phyloP scores from a whole-genome alignment of 441 rosid species.

The Viola pubescens region DNA sequence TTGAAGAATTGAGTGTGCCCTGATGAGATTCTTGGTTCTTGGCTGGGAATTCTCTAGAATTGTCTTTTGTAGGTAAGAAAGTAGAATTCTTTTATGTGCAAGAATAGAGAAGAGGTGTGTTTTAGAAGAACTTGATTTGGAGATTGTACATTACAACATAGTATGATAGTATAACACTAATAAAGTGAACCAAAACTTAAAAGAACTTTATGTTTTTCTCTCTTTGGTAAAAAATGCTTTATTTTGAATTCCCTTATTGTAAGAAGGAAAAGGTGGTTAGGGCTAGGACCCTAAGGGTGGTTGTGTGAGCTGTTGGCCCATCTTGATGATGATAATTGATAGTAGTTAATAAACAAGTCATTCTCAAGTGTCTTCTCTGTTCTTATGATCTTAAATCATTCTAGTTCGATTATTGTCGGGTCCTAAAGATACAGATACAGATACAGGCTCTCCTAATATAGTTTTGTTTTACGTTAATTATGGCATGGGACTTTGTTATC shows the following conservation, averaged over 20 bases:
- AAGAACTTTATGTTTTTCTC: constrained; percentile 14
- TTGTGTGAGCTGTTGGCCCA: not conserved
- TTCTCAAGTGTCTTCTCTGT: not conserved
- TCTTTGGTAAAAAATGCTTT: constrained; percentile 14
- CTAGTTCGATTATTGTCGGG: not conserved
- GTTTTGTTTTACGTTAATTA: too few species aligned
- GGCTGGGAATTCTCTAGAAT: constrained; percentile 2
- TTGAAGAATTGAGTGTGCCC: constrained; percentile 20
- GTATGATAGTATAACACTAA: not conserved
- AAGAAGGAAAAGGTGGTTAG: constrained; percentile 3
- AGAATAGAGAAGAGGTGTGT: constrained; percentile 3
- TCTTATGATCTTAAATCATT: not conserved
- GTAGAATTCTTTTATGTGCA: not conserved
- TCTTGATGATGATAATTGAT: constrained; percentile 1
- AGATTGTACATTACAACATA: not conserved
- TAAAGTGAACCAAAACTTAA: constrained; percentile 18
- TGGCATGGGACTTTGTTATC: not conserved
- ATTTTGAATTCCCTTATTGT: not conserved
- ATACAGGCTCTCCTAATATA: not conserved
- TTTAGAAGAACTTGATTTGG: not conserved
- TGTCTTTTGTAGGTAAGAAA: not conserved
- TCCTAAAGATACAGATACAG: not conserved
- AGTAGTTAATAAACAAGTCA: not conserved
- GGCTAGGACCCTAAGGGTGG: not conserved
- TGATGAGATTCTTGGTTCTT: constrained; percentile 14